Percentiles rank a stretch among this genome's conserved stretches.
phyloP scores from a whole-genome alignment of 371 early-diverging fungal species.

The Mortierella sp. region DNA sequence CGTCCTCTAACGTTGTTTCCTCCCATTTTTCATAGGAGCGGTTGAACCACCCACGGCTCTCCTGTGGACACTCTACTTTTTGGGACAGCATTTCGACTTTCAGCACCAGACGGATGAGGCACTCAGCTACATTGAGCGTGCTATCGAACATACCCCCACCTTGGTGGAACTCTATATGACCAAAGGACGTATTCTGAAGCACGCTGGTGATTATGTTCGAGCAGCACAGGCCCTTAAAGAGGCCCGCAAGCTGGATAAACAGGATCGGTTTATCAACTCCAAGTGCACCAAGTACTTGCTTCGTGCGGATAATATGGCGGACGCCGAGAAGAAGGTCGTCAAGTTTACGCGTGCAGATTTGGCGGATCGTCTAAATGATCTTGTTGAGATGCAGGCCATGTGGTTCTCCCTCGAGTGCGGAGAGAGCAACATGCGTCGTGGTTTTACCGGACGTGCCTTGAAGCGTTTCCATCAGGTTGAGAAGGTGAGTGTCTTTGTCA shows the following conservation, averaged over 20 bases:
- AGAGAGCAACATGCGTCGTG: constrained; percentile 72
- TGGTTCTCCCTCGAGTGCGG: constrained; percentile 89
- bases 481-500: too few relatives aligned
- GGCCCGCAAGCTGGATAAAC: constrained; percentile 90
- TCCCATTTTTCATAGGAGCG: constrained; percentile 24
- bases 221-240: constrained; percentile 85
- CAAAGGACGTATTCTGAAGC: constrained; percentile 95
- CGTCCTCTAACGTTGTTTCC: background rate
- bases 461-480: constrained; percentile 88
- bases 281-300: constrained; percentile 96
- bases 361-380: constrained; percentile 78
- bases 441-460: constrained; percentile 83
- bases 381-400: constrained; percentile 91
- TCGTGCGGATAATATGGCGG: constrained; percentile 78
- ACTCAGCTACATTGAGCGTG: constrained; percentile 78
- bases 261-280: constrained; percentile 95
- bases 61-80: constrained; percentile 89
- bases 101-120: constrained; percentile 75
- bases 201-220: constrained; percentile 75
- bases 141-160: constrained; percentile 87
- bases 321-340: constrained; percentile 86
- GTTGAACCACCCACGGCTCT: constrained; percentile 83
- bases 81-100: constrained; percentile 89
- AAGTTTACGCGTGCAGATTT: constrained; percentile 86
- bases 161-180: constrained; percentile 93